Evolutionary conservation across 345 rosid genomes (phyloP).

Genomic region (Linum tenue): DNA sequence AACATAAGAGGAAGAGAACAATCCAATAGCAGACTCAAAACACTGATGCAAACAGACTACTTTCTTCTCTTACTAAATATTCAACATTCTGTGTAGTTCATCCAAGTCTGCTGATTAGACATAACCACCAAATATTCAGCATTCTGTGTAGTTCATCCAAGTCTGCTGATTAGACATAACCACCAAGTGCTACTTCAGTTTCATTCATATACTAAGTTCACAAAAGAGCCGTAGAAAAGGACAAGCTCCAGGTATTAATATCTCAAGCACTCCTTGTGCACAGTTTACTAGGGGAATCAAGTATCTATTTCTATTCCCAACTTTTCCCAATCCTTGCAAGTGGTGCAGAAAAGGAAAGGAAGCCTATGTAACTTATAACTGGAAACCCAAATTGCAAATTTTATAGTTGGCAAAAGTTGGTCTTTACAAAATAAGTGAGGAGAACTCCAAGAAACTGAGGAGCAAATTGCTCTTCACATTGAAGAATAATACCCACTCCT

Average conservation of each 20-base stretch:
- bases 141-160: neutral
- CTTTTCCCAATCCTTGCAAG: neutral
- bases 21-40: neutral
- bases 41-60: neutral
- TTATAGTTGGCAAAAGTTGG: too few relatives aligned
- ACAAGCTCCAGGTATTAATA: neutral
- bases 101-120: neutral
- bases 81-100: neutral
- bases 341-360: neutral
- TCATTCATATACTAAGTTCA: too few relatives aligned
- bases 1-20: neutral
- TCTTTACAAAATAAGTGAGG: neutral
- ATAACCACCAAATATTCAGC: neutral
- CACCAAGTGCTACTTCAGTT: neutral
- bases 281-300: too few relatives aligned
- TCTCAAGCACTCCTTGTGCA: neutral
- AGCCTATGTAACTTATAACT: neutral
- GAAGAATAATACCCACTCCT: neutral
- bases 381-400: neutral
- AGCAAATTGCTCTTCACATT: neutral
- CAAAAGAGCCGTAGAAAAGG: neutral
- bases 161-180: neutral
- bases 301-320: neutral
- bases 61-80: too few relatives aligned
- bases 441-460: neutral